Conservation (phyloP, 2,329 filamentous ascomycete species). For the Rutstroemia sp. region DNA sequence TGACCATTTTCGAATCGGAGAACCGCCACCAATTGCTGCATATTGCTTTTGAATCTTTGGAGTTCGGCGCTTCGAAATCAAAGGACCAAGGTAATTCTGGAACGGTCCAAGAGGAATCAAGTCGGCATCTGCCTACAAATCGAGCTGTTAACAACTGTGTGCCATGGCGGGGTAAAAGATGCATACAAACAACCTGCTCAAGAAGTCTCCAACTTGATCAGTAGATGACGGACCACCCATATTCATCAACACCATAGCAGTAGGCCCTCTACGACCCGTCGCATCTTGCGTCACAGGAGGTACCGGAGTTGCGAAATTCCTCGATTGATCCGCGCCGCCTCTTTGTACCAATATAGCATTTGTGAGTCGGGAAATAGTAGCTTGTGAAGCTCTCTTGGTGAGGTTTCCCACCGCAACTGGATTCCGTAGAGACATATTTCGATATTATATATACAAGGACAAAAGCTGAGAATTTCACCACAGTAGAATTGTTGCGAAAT, state of each 20-base stretch:
- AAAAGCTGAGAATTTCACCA: not conserved
- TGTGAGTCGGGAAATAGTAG: constrained; percentile 23
- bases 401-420: constrained; percentile 24
- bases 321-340: constrained; percentile 28
- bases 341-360: constrained; percentile 32
- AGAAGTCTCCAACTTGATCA: constrained; percentile 80
- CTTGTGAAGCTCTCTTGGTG: constrained; percentile 25
- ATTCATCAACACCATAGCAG: constrained; percentile 97
- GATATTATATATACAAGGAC: not conserved
- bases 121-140: constrained; percentile 72
- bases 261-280: constrained; percentile 67
- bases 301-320: constrained; percentile 52
- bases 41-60: constrained; percentile 98
- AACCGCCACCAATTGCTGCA: constrained; percentile 90
- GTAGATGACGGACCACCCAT: constrained; percentile 94
- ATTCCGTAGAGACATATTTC: constrained; percentile 35
- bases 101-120: constrained; percentile 91
- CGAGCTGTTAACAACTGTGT: constrained; percentile 7
- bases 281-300: constrained; percentile 76
- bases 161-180: constrained; percentile 2
- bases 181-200: constrained; percentile 85
- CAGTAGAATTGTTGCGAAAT: not conserved
- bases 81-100: constrained; percentile 81
- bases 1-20: constrained; percentile 95
- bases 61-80: constrained; percentile 80